Evolutionary conservation across 179 eudicot genomes (phyloP), one percentile per base, ranked within the genome.

Genomic region (Vitellaria paradoxa): DNA sequence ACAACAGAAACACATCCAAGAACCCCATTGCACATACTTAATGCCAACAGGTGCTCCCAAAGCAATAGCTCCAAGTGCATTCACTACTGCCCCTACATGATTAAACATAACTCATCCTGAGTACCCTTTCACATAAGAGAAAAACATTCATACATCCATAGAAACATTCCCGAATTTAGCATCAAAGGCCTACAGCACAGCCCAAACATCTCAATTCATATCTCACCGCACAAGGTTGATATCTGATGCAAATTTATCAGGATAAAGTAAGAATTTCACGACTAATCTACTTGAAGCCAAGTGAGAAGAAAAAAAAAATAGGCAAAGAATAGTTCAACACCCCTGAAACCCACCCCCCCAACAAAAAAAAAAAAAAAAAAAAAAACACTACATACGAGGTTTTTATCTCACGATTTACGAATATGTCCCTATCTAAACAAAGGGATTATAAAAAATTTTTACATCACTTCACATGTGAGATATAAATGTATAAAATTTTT

Each of bases 41-140:
- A 81, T 77, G 74, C 93, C 88, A 79, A 93, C 88, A 81, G 98
- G 98, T 68, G 96, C 93, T 66, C 96, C 98, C 89, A 94, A 87
- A 73, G 89, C 88, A 81, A 89, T 85, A 82, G 97, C 98, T 83
- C 90, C 94, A 57, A 91, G 79, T 71, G 90, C 92, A 81, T 87
- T 87, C 73, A 85, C 81, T 77, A 90, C 68, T 30, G 93, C 96
- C 61, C 98, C 97, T 94, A 81, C 79, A 86, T 57, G 74, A 79
- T 65, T 26, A 72, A 57, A 50, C 26, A 75, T 17, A 71, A 24
- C 55, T 57, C 59, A 78, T 9, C 14, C 40, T 55, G 40, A 80
- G 68, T 47, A 37, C 70, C 20, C 55, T 60, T 23, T 30, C n/a
- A 24, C 20, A 42, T 12, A 13, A 20, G 10, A 20, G 62, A 62